phyloP scores from a whole-genome alignment of 768 basidiomycete species.

The Hydnum rufescens region DNA sequence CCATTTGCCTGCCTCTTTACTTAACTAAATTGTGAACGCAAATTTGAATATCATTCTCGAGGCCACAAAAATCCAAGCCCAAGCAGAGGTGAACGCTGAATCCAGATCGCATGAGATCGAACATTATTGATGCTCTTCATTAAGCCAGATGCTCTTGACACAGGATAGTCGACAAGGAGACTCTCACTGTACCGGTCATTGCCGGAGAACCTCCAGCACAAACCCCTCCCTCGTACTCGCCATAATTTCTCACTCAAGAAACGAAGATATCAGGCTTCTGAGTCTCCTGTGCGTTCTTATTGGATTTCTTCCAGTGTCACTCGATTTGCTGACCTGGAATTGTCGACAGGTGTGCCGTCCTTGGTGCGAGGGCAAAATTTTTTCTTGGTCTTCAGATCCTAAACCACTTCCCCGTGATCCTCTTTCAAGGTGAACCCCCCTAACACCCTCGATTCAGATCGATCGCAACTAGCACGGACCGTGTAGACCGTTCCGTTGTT shows the following conservation, averaged over 20 bases:
- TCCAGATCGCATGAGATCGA: too few relatives aligned
- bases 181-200: too few relatives aligned
- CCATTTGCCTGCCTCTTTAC: too few relatives aligned
- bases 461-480: conserved; percentile 5
- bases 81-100: too few relatives aligned
- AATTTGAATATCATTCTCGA: too few relatives aligned
- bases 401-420: neutral
- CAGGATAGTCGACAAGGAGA: too few relatives aligned
- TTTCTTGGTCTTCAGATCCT: neutral
- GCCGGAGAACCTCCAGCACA: too few relatives aligned
- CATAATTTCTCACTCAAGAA: neutral
- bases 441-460: conserved; percentile 32
- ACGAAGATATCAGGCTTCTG: neutral
- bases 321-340: neutral
- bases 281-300: neutral
- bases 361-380: neutral
- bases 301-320: neutral
- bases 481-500: conserved; percentile 9
- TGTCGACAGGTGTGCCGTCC: neutral
- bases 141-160: too few relatives aligned
- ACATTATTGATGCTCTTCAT: too few relatives aligned
- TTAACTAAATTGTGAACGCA: too few relatives aligned
- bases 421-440: conserved; percentile 75
- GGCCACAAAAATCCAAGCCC: too few relatives aligned
- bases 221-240: neutral